These are phyloP conservation scores for Pseudozyma sp. DNA, from an alignment of 1,284 basidiomycete genomes.

Conservation along the genomic window DNA sequence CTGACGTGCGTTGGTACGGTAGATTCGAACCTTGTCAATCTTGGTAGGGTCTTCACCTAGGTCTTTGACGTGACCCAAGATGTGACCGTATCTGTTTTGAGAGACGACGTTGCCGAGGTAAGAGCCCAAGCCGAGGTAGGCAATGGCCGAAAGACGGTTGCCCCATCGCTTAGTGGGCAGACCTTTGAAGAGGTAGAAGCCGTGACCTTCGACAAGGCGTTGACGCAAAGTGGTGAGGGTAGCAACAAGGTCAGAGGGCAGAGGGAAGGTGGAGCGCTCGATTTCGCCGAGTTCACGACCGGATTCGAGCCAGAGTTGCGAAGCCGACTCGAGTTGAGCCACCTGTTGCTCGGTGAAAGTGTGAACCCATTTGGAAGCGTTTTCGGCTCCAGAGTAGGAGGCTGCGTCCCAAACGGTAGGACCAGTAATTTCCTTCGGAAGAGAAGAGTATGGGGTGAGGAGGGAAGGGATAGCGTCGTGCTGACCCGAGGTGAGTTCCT, in stretches of 20 bases:
- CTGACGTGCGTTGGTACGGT: constrained; percentile 70
- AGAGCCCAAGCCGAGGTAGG: constrained; percentile 70
- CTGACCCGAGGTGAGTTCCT: constrained; percentile 63
- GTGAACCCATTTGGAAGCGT: constrained; percentile 53
- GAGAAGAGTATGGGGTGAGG: constrained; percentile 63
- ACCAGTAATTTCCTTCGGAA: constrained; percentile 68
- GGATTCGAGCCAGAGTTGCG: constrained; percentile 51
- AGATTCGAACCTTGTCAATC: constrained; percentile 71
- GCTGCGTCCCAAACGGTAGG: constrained; percentile 61
- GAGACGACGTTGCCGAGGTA: constrained; percentile 69
- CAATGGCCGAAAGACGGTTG: constrained; percentile 68
- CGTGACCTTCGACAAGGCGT: constrained; percentile 58
- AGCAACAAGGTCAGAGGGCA: constrained; percentile 45
- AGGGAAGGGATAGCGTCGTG: constrained; percentile 53
- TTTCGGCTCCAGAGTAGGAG: constrained; percentile 61
- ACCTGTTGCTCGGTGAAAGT: constrained; percentile 52
- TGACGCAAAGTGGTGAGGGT: constrained; percentile 47
- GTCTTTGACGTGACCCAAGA: constrained; percentile 71
- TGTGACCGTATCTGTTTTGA: constrained; percentile 70
- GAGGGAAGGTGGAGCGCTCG: constrained; percentile 59
- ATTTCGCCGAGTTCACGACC: constrained; percentile 59
- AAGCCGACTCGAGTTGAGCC: constrained; percentile 51
- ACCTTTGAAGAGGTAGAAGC: constrained; percentile 71
- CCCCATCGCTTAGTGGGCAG: constrained; percentile 69
- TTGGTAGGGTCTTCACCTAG: constrained; percentile 71